Evolutionary conservation across 139 green algal genomes (phyloP).

Genomic region (Chlorokybus atmophyticus): DNA sequence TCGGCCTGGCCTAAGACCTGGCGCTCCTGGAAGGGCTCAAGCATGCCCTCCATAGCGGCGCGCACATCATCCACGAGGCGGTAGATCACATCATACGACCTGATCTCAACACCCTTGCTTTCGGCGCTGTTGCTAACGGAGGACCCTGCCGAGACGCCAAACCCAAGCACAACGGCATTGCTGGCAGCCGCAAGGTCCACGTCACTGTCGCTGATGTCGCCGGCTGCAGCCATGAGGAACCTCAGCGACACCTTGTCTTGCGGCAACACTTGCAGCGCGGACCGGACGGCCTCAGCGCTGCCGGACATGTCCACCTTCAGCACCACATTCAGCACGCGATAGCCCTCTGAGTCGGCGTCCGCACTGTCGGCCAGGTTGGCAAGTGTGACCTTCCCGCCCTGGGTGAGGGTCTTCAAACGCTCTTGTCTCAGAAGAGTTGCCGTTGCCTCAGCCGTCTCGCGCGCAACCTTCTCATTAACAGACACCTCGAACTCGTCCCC

Average conservation of each 20-base stretch:
- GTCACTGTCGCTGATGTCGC: constrained; percentile 71
- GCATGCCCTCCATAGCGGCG: constrained; percentile 85
- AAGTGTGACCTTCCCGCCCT: constrained; percentile 70
- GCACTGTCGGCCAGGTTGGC: constrained; percentile 51
- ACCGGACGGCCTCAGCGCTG: constrained; percentile 76
- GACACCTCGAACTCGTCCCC: constrained; percentile 76
- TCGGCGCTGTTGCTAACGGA: constrained; percentile 12
- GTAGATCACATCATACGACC: constrained; percentile 86
- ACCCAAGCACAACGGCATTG: constrained; percentile 44
- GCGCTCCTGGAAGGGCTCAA: constrained; percentile 63
- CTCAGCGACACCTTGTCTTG: constrained; percentile 77
- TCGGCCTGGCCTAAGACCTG: constrained; percentile 50
- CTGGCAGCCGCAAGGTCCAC: constrained; percentile 77
- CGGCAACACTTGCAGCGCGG: constrained; percentile 61
- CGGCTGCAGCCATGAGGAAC: constrained; percentile 63
- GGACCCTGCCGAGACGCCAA: constrained; percentile 16
- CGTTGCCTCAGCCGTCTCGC: constrained; percentile 30
- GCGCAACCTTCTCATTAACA: constrained; percentile 43
- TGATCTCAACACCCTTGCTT: constrained; percentile 38
- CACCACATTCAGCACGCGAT: constrained; percentile 65
- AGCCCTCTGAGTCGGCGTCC: constrained; percentile 14
- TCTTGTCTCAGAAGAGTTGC: constrained; percentile 29
- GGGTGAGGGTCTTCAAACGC: constrained; percentile 42
- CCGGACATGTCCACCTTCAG: constrained; percentile 79
- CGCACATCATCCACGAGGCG: constrained; percentile 88